Conservation (phyloP, 108 stramenopile genomes). For the Seminavis robusta region DNA sequence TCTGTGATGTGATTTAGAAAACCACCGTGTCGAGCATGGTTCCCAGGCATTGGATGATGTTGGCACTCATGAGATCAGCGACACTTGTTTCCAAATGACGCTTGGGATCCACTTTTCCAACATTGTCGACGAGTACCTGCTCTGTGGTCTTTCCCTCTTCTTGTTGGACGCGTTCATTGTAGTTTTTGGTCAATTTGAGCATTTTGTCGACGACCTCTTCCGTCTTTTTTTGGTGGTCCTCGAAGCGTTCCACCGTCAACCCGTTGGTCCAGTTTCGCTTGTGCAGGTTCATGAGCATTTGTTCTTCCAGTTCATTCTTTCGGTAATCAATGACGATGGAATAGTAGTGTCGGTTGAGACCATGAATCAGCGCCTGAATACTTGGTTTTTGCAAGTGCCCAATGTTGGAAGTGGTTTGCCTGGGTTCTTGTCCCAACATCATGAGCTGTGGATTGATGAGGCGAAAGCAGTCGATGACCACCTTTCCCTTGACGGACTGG, state of each 20-base stretch:
- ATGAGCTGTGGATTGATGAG: conserved; percentile 97
- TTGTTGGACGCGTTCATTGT: conserved; percentile 87
- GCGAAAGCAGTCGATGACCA: conserved; percentile 99
- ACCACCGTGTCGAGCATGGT: conserved; percentile 98
- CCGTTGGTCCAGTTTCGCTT: conserved; percentile 93
- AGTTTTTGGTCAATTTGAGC: conserved; percentile 88
- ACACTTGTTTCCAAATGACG: conserved; percentile 90
- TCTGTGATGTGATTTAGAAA: conserved; percentile 55
- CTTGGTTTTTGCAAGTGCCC: conserved; percentile 99
- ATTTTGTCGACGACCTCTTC: conserved; percentile 87
- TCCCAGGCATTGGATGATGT: conserved; percentile 97
- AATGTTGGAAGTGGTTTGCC: conserved; percentile 98
- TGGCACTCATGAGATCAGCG: conserved; percentile 91
- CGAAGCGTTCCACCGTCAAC: conserved; percentile 81
- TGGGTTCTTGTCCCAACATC: conserved; percentile 97
- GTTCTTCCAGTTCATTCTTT: conserved; percentile 99
- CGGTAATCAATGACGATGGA: conserved; percentile 98
- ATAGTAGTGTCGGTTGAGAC: conserved; percentile 98
- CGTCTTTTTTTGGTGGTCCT: conserved; percentile 84
- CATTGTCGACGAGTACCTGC: conserved; percentile 85
- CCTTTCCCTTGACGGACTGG: conserved; percentile 99
- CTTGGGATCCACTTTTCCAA: conserved; percentile 98
- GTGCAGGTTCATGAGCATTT: conserved; percentile 99
- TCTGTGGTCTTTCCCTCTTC: conserved; percentile 85
- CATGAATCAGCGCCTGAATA: conserved; percentile 99